Evolutionary conservation across 1,284 basidiomycete species (phyloP).

Genomic region (Vanrija humicola): DNA sequence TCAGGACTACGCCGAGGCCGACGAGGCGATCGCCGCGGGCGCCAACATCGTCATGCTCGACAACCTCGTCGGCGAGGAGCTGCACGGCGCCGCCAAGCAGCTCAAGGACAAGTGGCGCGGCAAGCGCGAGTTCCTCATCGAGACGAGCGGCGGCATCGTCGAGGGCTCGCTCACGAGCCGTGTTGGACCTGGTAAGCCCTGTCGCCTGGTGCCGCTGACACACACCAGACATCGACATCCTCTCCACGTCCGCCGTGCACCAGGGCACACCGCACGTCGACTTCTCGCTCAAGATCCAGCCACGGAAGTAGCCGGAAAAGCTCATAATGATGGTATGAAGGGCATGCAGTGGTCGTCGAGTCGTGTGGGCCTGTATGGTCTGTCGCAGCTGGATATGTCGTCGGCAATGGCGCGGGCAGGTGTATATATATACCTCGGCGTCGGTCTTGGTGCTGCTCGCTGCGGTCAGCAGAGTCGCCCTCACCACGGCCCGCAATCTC

Average conservation of each 20-base stretch:
- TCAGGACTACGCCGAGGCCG: slow-evolving; percentile 78
- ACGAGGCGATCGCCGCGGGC: slow-evolving; percentile 92
- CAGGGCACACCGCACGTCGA: slow-evolving; percentile 82
- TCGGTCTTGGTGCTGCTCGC: no score
- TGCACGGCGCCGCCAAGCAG: slow-evolving; percentile 63
- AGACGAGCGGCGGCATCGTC: slow-evolving; percentile 89
- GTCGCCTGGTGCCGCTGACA: neutral
- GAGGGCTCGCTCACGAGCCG: slow-evolving; percentile 58
- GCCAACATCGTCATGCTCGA: slow-evolving; percentile 99
- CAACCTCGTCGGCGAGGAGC: slow-evolving; percentile 76
- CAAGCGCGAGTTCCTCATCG: slow-evolving; percentile 72
- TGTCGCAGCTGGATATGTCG: no score
- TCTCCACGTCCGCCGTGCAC: slow-evolving; percentile 88
- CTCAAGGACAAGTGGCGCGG: slow-evolving; percentile 62
- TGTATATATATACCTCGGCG: no score
- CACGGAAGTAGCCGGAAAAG: slow-evolving; percentile 30
- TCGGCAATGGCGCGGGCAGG: no score
- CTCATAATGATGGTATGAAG: neutral
- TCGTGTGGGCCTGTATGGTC: no score
- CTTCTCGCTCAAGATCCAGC: slow-evolving; percentile 88
- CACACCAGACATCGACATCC: slow-evolving; percentile 75
- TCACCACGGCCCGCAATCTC: no score
- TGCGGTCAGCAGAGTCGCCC: no score
- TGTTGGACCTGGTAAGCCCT: slow-evolving; percentile 32
- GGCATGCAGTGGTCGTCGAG: no score